Conservation (phyloP, 2,329 filamentous ascomycete genomes). For the Thelonectria rubi region DNA sequence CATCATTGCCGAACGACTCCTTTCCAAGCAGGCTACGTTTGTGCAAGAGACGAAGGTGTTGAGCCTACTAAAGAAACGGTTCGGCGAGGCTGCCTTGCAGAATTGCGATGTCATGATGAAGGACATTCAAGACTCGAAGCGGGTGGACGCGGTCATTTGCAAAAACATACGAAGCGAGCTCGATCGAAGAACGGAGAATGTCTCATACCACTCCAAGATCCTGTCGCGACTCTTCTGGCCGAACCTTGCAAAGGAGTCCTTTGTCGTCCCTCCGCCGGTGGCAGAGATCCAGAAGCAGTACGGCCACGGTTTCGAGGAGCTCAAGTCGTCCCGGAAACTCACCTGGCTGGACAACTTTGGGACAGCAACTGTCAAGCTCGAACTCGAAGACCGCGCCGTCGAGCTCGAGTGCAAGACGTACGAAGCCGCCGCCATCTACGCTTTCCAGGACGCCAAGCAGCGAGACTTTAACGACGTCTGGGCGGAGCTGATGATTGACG, state of each 20-base stretch:
- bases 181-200: slow-evolving; percentile 27
- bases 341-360: slow-evolving; percentile 89
- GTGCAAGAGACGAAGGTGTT: slow-evolving; percentile 84
- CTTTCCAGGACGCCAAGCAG: slow-evolving; percentile 68
- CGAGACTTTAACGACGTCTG: slow-evolving; percentile 64
- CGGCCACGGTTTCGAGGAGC: slow-evolving; percentile 76
- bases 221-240: slow-evolving; percentile 96
- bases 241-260: slow-evolving; percentile 74
- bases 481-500: slow-evolving; percentile 74
- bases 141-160: slow-evolving; percentile 74
- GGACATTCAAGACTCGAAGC: slow-evolving; percentile 85
- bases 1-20: slow-evolving; percentile 84
- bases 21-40: slow-evolving; percentile 73
- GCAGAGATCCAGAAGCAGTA: slow-evolving; percentile 73
- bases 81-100: slow-evolving; percentile 86
- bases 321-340: slow-evolving; percentile 86
- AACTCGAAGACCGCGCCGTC: slow-evolving; percentile 82
- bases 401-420: slow-evolving; percentile 79
- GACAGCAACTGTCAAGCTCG: slow-evolving; percentile 80
- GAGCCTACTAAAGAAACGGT: slow-evolving; percentile 85
- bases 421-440: slow-evolving; percentile 87
- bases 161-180: slow-evolving; percentile 46
- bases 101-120: slow-evolving; percentile 97
- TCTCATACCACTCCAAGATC: slow-evolving; percentile 79
- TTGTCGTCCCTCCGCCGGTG: slow-evolving; percentile 69